Conservation (phyloP, 2,329 filamentous ascomycete species). For the Rhinocladiella mackenziei region DNA sequence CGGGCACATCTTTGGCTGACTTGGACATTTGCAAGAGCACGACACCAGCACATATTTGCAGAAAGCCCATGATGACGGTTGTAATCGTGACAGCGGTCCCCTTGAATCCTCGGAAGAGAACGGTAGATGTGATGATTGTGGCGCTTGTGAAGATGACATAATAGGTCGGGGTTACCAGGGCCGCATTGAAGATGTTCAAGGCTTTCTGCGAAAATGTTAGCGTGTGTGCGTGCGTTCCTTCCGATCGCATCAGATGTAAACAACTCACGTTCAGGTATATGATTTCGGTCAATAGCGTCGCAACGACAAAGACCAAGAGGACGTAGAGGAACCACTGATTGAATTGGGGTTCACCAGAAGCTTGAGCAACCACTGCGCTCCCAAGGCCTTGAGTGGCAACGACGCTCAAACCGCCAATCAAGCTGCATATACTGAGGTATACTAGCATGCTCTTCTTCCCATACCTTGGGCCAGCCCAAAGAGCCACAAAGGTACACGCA, state of each 20-base stretch:
- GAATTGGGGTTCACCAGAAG: conserved; percentile 77
- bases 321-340: conserved; percentile 98
- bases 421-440: conserved; percentile 92
- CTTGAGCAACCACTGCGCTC: conserved; percentile 83
- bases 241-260: too few relatives aligned
- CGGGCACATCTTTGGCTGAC: conserved; percentile 94
- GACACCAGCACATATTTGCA: conserved; percentile 89
- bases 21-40: conserved; percentile 94
- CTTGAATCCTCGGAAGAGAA: conserved; percentile 91
- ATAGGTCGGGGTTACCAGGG: conserved; percentile 94
- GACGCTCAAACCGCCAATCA: conserved; percentile 89
- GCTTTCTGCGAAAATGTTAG: conserved; percentile 71
- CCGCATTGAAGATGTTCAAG: conserved; percentile 92
- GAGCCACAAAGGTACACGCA: conserved; percentile 65
- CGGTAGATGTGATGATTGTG: conserved; percentile 88
- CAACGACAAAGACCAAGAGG: conserved; percentile 80
- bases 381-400: conserved; percentile 92
- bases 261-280: conserved; percentile 85
- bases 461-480: conserved; percentile 81
- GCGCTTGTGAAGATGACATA: conserved; percentile 98
- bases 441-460: conserved; percentile 98
- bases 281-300: conserved; percentile 88
- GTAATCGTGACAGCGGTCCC: conserved; percentile 75
- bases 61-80: conserved; percentile 87
- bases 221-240: not conserved